Percentiles rank a stretch among this genome's conserved stretches.
phyloP scores from a whole-genome alignment of 2,329 filamentous ascomycete genomes.

The Mycogone perniciosa region DNA sequence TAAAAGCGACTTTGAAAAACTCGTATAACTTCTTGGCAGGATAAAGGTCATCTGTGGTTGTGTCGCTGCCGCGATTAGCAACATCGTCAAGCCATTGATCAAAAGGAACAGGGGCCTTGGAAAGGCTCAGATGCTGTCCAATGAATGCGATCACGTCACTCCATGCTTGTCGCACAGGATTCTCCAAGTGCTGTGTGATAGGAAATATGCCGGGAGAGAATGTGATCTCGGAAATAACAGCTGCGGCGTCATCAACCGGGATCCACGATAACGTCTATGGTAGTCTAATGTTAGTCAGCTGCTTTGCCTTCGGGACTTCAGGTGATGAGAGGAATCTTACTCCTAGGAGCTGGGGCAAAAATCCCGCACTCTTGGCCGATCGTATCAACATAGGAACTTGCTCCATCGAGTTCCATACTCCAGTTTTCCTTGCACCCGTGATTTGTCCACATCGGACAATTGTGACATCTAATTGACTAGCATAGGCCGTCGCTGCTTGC shows the following conservation, averaged over 20 bases:
- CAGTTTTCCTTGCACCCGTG: slow-evolving; percentile 13
- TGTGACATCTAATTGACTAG: slow-evolving; percentile 12
- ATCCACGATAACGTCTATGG: slow-evolving; percentile 16
- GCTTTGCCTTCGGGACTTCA: not conserved
- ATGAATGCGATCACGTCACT: slow-evolving; percentile 7
- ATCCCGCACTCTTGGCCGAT: slow-evolving; percentile 14
- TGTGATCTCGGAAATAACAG: slow-evolving; percentile 14
- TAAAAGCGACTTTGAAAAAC: slow-evolving; percentile 16
- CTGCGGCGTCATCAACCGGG: slow-evolving; percentile 15
- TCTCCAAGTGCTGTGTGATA: slow-evolving; percentile 14
- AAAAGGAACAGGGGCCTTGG: slow-evolving; percentile 8
- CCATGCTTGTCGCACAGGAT: slow-evolving; percentile 15
- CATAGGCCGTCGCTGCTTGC: slow-evolving; percentile 6
- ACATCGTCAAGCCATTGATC: slow-evolving; percentile 15
- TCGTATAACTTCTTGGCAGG: slow-evolving; percentile 13
- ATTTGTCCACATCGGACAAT: slow-evolving; percentile 18
- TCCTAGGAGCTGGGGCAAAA: slow-evolving; percentile 13
- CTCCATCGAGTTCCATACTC: slow-evolving; percentile 17
- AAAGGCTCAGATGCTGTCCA: slow-evolving; percentile 10
- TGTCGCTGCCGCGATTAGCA: not conserved
- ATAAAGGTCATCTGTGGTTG: slow-evolving; percentile 8
- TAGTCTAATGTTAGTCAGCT: not conserved
- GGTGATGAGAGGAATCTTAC: slow-evolving; percentile 5
- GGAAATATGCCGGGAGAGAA: slow-evolving; percentile 4
- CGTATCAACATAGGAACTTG: slow-evolving; percentile 18